Evolutionary conservation across 1,284 basidiomycete species (phyloP).

Genomic region (Jaminaea rosea): DNA sequence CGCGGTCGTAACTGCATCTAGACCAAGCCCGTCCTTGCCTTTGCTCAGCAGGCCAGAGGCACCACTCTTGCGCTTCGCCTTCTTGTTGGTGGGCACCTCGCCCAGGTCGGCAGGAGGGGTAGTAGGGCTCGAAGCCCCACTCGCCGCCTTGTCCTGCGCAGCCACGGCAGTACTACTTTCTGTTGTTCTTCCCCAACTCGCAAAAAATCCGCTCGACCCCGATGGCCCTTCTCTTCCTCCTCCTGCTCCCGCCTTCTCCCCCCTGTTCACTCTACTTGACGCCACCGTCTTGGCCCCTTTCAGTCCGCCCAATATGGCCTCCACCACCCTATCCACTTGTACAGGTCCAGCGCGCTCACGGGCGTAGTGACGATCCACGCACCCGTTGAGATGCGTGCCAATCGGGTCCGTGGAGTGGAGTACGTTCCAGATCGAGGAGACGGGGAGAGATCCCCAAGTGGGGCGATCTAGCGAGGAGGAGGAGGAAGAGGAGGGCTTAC

Average conservation of each 20-base stretch:
- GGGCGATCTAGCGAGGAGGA: conserved; percentile 45
- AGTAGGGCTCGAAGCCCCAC: too few relatives aligned
- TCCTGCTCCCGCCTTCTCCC: conserved; percentile 10
- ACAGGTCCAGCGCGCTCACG: neutral
- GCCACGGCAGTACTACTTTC: conserved; percentile 6
- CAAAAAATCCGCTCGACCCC: conserved; percentile 15
- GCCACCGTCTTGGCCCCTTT: neutral
- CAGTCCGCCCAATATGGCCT: neutral
- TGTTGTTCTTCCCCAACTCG: conserved; percentile 15
- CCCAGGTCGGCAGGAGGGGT: too few relatives aligned
- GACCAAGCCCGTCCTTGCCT: too few relatives aligned
- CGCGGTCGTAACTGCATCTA: too few relatives aligned
- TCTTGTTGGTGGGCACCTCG: neutral
- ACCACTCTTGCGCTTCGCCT: conserved; percentile 9
- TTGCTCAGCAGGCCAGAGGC: conserved; percentile 10
- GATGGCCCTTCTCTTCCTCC: conserved; percentile 5
- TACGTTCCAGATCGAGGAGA: conserved; percentile 50
- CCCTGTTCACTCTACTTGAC: neutral
- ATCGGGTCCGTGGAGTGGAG: conserved; percentile 54
- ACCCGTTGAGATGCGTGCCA: conserved; percentile 47
- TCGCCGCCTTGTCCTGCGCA: conserved; percentile 4
- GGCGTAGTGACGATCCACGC: conserved; percentile 32
- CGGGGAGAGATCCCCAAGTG: neutral
- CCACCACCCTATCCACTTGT: neutral
- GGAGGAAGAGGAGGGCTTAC: conserved; percentile 52